Base-by-base conservation (phyloP, 257 asterid species). In the Ilex asprella region DNA sequence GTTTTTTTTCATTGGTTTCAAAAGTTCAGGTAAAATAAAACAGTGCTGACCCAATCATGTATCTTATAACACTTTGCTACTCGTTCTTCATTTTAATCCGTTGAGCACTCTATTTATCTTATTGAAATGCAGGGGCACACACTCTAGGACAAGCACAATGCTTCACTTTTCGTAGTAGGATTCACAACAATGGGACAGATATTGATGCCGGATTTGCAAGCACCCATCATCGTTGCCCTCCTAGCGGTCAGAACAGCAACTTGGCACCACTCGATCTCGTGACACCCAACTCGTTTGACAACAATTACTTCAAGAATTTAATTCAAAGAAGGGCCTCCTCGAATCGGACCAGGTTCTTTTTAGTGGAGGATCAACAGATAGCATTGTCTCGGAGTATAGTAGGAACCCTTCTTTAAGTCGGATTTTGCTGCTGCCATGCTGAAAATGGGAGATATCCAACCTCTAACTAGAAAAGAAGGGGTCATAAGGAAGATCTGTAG, bases 131-230 rank as follows among this genome's bases (percentile, higher is more conserved):
- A 75, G 75, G 81, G 29, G 69, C 76, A 0, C 78, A 76, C 62
- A 72, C 78, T 15, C 15, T 76, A 53, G 82, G 78, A 16, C 82
- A 77, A 39, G 69, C 72, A 10, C 76, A 50, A n/a, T 77, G 82
- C 13, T 0, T 10, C 12, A 10, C 58, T 6, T 77, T 73, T 10
- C 61, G 82, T 0, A 4, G 14, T 0, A 59, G 79, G 43, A 65
- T 77, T 12, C 66, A 73, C 41, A 62, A 58, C 29, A 77, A 77
- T 3, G 69, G 63, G 51, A 59, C 79, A 31, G 66, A 77, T 6
- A 77, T 77, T 31, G 82, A 77, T 41, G 73, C 76, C 3, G 69
- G 72, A 8, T 77, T 77, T 12, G 79, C 79, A 0, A 69, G 76
- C 71, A 73, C 69, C 16, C 63, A 69, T 2, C 60, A 69, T 2